These are phyloP conservation scores for Carex scoparia DNA, from an alignment of 176 grass and related monocot genomes.

Conservation along the genomic window DNA sequence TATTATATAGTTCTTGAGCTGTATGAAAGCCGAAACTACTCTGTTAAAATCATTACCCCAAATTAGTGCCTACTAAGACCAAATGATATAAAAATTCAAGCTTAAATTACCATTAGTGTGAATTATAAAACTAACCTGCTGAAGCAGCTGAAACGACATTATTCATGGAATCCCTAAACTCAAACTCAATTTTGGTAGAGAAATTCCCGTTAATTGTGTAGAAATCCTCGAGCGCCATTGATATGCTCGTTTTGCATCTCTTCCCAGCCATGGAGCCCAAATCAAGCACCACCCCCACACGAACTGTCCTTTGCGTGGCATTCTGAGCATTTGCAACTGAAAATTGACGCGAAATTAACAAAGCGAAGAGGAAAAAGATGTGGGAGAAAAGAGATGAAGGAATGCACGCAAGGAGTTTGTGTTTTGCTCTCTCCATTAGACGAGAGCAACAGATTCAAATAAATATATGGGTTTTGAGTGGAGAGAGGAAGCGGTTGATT, in stretches of 20 bases:
- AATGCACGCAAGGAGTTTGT: not conserved
- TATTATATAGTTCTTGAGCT: no score
- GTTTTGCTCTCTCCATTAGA: not conserved
- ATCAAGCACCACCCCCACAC: conserved; percentile 50
- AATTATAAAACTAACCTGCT: conserved; percentile 35
- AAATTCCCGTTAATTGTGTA: conserved; percentile 29
- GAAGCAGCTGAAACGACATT: conserved; percentile 37
- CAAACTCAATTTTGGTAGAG: conserved; percentile 31
- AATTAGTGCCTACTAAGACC: not conserved
- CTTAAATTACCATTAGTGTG: not conserved
- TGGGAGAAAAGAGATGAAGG: not conserved
- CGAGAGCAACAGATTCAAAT: not conserved
- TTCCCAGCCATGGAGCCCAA: not conserved
- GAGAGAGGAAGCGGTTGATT: not conserved
- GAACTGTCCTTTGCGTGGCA: not conserved
- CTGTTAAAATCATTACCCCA: no score
- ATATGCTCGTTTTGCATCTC: conserved; percentile 28
- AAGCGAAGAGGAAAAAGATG: conserved; percentile 1
- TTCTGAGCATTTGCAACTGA: conserved; percentile 19
- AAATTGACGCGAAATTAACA: not conserved
- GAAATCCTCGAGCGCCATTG: conserved; percentile 61
- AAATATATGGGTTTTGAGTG: not conserved
- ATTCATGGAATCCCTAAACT: conserved; percentile 30
- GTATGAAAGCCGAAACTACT: no score
- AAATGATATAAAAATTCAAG: not conserved